These are phyloP conservation scores for Hanseniaspora vineae DNA, from an alignment of 805 yeast genomes.

Conservation along the genomic window DNA sequence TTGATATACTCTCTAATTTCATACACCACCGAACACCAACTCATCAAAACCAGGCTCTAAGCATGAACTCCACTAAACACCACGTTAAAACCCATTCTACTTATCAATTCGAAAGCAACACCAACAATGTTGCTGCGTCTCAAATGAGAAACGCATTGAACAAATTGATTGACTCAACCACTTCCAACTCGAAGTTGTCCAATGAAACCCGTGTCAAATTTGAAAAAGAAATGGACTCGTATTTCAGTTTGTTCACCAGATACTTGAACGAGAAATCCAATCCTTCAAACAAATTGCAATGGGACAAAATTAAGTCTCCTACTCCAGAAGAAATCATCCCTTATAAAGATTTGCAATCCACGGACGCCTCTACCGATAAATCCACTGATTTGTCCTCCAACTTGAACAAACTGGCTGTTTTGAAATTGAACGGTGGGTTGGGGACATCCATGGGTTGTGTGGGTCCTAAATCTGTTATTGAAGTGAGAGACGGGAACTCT, in stretches of 20 bases:
- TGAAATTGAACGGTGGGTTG: slow-evolving; percentile 94
- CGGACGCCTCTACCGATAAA: background rate
- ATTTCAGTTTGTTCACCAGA: slow-evolving; percentile 86
- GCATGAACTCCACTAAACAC: slow-evolving; percentile 20
- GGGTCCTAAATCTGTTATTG: slow-evolving; percentile 96
- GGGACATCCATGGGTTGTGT: slow-evolving; percentile 99
- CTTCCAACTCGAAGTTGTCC: slow-evolving; percentile 30
- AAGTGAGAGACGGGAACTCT: slow-evolving; percentile 97
- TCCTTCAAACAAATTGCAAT: slow-evolving; percentile 60
- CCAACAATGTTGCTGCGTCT: slow-evolving; percentile 90
- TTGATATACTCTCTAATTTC: too few relatives aligned
- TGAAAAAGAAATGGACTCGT: slow-evolving; percentile 88
- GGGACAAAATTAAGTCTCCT: slow-evolving; percentile 96
- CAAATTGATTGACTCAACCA: slow-evolving; percentile 51
- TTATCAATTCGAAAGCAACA: slow-evolving; percentile 85
- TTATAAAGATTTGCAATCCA: slow-evolving; percentile 37
- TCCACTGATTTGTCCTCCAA: slow-evolving; percentile 22
- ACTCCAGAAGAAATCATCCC: slow-evolving; percentile 78
- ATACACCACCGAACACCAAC: too few relatives aligned
- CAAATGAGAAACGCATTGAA: slow-evolving; percentile 96
- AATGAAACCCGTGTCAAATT: slow-evolving; percentile 40
- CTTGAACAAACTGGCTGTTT: slow-evolving; percentile 78
- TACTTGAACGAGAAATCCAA: slow-evolving; percentile 82
- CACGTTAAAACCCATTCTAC: slow-evolving; percentile 28
- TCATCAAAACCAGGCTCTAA: too few relatives aligned